Evolutionary conservation across 208 protist species (phyloP).

Genomic region (Crithidia mellificae): DNA sequence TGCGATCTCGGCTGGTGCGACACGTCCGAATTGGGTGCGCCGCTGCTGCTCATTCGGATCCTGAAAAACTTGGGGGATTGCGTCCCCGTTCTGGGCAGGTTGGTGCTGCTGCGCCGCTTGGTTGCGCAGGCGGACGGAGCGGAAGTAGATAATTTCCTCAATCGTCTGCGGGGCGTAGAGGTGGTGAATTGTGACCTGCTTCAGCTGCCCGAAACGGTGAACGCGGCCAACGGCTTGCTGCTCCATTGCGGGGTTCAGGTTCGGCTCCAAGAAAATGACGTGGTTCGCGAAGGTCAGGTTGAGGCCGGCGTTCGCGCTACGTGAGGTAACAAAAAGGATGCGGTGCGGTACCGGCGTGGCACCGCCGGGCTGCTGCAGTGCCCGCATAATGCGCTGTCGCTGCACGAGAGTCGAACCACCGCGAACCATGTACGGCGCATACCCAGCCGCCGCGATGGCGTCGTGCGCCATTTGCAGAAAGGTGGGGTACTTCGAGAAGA

Average conservation of each 20-base stretch:
- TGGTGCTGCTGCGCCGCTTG: conserved; percentile 12
- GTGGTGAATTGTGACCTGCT: conserved; percentile 49
- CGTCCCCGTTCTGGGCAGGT: neutral
- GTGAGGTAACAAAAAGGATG: conserved; percentile 65
- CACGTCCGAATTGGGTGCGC: conserved; percentile 26
- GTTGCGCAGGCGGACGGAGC: conserved; percentile 29
- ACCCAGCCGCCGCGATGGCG: conserved; percentile 30
- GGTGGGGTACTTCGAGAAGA: conserved; percentile 56
- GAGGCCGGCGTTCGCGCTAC: conserved; percentile 60
- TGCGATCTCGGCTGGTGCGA: conserved; percentile 24
- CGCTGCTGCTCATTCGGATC: conserved; percentile 2
- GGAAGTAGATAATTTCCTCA: conserved; percentile 51
- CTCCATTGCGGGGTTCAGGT: conserved; percentile 73
- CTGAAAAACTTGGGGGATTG: too few species aligned
- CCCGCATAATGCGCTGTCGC: conserved; percentile 42
- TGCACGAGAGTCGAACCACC: conserved; percentile 39
- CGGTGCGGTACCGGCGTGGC: conserved; percentile 13
- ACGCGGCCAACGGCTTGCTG: conserved; percentile 77
- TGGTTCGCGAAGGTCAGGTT: conserved; percentile 77
- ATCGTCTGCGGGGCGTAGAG: conserved; percentile 49
- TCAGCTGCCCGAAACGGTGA: conserved; percentile 92
- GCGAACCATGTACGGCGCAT: conserved; percentile 38
- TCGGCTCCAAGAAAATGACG: conserved; percentile 75
- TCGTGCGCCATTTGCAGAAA: conserved; percentile 33
- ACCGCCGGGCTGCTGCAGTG: conserved; percentile 24